Percentiles rank a stretch among this genome's conserved stretches.
Evolutionary conservation across 1,284 basidiomycete genomes (phyloP).

Genomic region (Singerocomus rubriflavus): DNA sequence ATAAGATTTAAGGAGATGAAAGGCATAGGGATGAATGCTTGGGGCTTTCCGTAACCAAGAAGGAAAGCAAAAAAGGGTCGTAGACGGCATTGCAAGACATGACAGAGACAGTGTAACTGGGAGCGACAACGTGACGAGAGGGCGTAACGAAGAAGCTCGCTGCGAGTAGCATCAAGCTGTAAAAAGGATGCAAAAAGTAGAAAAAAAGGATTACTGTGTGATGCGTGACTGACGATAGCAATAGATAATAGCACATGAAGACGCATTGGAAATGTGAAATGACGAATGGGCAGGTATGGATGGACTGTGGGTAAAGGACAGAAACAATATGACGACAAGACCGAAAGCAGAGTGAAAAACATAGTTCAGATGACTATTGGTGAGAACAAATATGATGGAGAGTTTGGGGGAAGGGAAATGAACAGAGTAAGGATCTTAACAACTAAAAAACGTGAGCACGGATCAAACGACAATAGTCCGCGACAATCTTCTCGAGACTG

Average conservation of each 20-base stretch:
- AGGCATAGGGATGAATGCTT: conserved; percentile 2
- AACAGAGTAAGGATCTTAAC: not conserved
- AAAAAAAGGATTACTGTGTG: conserved; percentile 6
- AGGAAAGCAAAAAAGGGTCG: conserved; percentile 1
- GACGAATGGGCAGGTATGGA: conserved; percentile 22
- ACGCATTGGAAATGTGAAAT: conserved; percentile 15
- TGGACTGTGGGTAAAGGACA: conserved; percentile 7
- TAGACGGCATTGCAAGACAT: conserved; percentile 18
- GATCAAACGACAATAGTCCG: conserved; percentile 31
- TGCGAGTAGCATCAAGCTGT: conserved; percentile 15
- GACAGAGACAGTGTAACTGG: conserved; percentile 16
- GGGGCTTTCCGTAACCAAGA: conserved; percentile 6
- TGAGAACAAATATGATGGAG: conserved; percentile 14
- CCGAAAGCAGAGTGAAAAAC: conserved; percentile 14
- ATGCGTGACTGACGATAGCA: conserved; percentile 29
- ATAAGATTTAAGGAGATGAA: conserved; percentile 14
- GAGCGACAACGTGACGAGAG: conserved; percentile 13
- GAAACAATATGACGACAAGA: conserved; percentile 25
- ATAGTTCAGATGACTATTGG: conserved; percentile 18
- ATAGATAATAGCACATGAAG: conserved; percentile 32
- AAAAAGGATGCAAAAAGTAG: not conserved
- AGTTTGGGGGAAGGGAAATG: not conserved
- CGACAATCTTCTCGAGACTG: conserved; percentile 44
- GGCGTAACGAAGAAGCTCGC: conserved; percentile 14
- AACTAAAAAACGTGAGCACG: not conserved